Base-by-base conservation (phyloP, 257 asterid species). In the Lycium barbarum region DNA sequence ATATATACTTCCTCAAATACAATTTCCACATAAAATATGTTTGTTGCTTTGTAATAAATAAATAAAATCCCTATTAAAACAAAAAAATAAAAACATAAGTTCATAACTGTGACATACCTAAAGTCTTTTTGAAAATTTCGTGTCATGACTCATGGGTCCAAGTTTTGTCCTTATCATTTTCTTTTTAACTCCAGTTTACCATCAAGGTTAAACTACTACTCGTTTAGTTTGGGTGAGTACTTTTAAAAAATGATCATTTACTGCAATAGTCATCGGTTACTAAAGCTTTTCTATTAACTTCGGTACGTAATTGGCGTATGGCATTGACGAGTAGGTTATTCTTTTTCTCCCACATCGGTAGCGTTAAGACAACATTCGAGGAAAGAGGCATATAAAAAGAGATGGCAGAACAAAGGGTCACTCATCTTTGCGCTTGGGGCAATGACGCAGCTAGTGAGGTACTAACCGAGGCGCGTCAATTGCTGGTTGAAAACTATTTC, bases 341-440 rank as follows among this genome's bases (percentile, higher is more conserved):
- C 15, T 7, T 11, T 12, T 0, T 43, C 3, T 81, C 84, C 84
- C 84, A 82, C 78, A 82, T 13, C 84, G 84, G 10, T n/a, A 5
- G 14, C 3, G 8, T 76, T 0, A 81, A 9, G 22, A 51, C 0
- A 62, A 22, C 11, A 12, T 81, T 51, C 3, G 2, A 45, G 61
- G 7, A 10, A 18, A 4, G 45, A 33, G 65, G 33, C 6, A 0
- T 4, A 62, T 63, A 63, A 43, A 45, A 8, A 3, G 3, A 9
- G 51, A 47, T 13, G 40, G 49, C 49, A 82, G 10, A 1, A 0
- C 0, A 0, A 0, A 0, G 0, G 0, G 0, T 0, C 0, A 22
- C 0, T 4, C 0, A 63, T 82, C 84, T 82, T 82, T 63, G 84
- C 84, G 84, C 84, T 82, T 82, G 84, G 84, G 84, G 78, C 84